A percentile compares a stretch with the other conserved stretches of the same genome.
Conservation (phyloP, 2,329 filamentous ascomycete genomes). For the Ascochyta clinopodiicola region DNA sequence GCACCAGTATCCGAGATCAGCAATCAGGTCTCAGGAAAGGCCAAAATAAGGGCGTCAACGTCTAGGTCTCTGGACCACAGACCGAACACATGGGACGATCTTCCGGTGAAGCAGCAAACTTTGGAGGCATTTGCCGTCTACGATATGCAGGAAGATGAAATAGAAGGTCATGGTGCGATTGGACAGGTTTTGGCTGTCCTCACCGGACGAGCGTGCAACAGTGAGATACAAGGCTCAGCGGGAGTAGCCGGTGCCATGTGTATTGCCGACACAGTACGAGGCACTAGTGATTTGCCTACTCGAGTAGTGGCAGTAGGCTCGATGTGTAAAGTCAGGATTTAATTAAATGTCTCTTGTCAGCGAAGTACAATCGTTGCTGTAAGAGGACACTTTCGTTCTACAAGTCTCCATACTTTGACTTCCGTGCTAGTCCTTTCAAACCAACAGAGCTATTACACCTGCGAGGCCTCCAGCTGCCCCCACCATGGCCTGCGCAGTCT, state of each 20-base stretch:
- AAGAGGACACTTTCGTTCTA: no score
- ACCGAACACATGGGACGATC: not conserved
- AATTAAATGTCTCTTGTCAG: not conserved
- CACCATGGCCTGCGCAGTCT: constrained; percentile 3
- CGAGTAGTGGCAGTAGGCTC: no score
- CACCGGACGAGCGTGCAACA: constrained; percentile 1
- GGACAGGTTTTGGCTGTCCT: not conserved
- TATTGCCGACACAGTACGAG: no score
- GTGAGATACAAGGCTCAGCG: not conserved
- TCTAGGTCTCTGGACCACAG: not conserved
- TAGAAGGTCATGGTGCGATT: not conserved
- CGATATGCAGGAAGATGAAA: not conserved
- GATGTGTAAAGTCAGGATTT: not conserved
- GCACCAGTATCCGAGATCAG: not conserved
- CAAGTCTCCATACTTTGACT: no score
- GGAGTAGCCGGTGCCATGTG: not conserved
- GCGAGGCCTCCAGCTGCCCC: constrained; percentile 10
- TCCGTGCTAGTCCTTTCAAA: not conserved
- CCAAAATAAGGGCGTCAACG: not conserved
- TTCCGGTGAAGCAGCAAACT: not conserved
- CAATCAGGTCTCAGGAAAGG: not conserved
- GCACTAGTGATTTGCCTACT: no score
- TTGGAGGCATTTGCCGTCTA: not conserved
- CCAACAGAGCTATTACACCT: constrained; percentile 2
- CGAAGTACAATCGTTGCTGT: no score